Evolutionary conservation across 1,284 basidiomycete genomes (phyloP), one percentile per base, ranked within the genome.

Genomic region (Leccinum pachyderme): DNA sequence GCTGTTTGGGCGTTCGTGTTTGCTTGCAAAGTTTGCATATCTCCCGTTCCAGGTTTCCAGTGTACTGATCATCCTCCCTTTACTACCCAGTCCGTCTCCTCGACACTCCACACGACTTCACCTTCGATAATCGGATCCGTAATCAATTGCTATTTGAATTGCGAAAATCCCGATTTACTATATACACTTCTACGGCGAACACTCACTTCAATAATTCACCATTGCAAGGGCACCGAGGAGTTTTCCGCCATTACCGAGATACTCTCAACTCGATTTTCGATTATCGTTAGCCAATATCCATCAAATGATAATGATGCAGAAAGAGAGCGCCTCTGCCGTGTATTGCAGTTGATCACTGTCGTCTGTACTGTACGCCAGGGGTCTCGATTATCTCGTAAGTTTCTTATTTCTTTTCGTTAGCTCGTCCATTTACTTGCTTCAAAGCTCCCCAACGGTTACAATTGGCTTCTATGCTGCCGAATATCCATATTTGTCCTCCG

Each of bases 191-290:
- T 89, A 27, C 83, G 86, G 5, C 81, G 89, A n/a, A 75, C 87
- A 2, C 70, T 91, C 5, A 95, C 90, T 0, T 86, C 92, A 0
- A 72, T 93, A 15, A 82, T 89, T 5, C 93, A 95, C 67, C 91
- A 95, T 66, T 87, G 86, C 62, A 85, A 87, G 56, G 77, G 76
- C 22, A 69, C 85, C 0, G 83, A 87, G 22, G 80, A 85, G 52
- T 89, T 91, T 63, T 69, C 78, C 7, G 70, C 80, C 0, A 61
- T 93, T 4, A 77, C 82, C 1, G 84, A 92, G 27, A 63, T 79
- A 11, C 59, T 89, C 3, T 63, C 81, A 1, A 62, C 71, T 44
- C 65, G 67, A 45, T 74, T 79, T 53, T 56, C 56, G 15, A 49
- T 53, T 49, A 11, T 35, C n/a, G 57, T 59, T 55, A 58, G 48